These are phyloP conservation scores for Fistulifera pelliculosa DNA, from an alignment of 108 stramenopile genomes.

Conservation along the genomic window DNA sequence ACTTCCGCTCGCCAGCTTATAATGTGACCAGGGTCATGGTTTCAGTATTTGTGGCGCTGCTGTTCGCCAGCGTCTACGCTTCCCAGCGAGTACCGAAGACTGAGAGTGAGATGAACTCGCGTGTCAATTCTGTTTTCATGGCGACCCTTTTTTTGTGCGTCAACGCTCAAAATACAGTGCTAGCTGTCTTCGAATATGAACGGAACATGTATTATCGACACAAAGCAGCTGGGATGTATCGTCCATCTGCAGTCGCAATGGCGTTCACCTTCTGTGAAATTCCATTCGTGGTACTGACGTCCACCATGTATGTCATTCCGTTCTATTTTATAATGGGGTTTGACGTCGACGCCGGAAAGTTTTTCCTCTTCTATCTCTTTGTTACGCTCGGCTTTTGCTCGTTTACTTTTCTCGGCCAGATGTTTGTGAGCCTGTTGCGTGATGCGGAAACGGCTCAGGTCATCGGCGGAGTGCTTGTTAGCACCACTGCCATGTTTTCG, in stretches of 20 bases:
- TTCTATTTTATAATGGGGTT: slow-evolving; percentile 59
- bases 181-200: slow-evolving; percentile 59
- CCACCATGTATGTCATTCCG: slow-evolving; percentile 32
- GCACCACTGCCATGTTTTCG: slow-evolving; percentile 39
- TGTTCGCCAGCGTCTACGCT: slow-evolving; percentile 50
- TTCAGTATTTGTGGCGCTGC: slow-evolving; percentile 37
- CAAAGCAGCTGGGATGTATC: slow-evolving; percentile 64
- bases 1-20: slow-evolving; percentile 53
- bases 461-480: slow-evolving; percentile 35
- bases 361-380: slow-evolving; percentile 43
- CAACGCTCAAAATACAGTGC: slow-evolving; percentile 48
- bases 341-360: slow-evolving; percentile 33
- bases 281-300: slow-evolving; percentile 44
- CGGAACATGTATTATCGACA: slow-evolving; percentile 73
- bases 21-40: slow-evolving; percentile 43
- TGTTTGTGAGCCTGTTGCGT: slow-evolving; percentile 39
- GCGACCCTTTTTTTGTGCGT: slow-evolving; percentile 43
- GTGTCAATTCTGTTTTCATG: slow-evolving; percentile 53
- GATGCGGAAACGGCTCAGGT: slow-evolving; percentile 47
- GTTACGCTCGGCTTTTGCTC: slow-evolving; percentile 11
- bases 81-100: slow-evolving; percentile 27
- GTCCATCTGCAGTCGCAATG: slow-evolving; percentile 21
- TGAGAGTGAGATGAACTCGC: slow-evolving; percentile 49
- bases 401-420: slow-evolving; percentile 34
- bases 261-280: slow-evolving; percentile 52